phyloP scores from a whole-genome alignment of 257 asterid genomes.

The Gentiana straminea region DNA sequence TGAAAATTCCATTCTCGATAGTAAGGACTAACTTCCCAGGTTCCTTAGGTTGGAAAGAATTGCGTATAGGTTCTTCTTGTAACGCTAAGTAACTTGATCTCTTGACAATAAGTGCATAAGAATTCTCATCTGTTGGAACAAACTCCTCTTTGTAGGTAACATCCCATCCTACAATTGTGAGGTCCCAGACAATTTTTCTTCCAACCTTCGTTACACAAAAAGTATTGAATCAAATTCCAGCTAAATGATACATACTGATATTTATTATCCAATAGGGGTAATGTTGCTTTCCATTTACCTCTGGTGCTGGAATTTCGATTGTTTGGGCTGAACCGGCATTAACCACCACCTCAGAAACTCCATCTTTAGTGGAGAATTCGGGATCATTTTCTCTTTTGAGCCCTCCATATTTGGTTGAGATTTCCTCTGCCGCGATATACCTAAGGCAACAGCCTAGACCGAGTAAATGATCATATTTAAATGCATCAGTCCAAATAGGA shows the following conservation, averaged over 20 bases:
- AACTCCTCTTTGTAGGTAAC: conserved; percentile 59
- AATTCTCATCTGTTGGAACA: conserved; percentile 34
- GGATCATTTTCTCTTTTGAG: conserved; percentile 35
- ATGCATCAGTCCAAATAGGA: neutral
- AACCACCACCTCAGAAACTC: conserved; percentile 27
- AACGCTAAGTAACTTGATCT: conserved; percentile 32
- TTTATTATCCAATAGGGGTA: neutral
- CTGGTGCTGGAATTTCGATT: conserved; percentile 39
- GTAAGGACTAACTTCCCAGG: conserved; percentile 45
- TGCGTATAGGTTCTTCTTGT: conserved; percentile 40
- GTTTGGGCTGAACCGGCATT: conserved; percentile 36
- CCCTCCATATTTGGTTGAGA: conserved; percentile 46
- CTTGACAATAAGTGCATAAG: conserved; percentile 43
- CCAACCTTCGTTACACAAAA: conserved; percentile 25
- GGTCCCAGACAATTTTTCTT: conserved; percentile 37
- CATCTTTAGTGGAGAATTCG: conserved; percentile 38
- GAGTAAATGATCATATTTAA: neutral
- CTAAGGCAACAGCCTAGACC: conserved; percentile 11
- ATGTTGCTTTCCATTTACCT: conserved; percentile 17
- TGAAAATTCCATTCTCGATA: conserved; percentile 38
- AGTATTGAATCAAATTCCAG: neutral
- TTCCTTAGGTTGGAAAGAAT: conserved; percentile 34
- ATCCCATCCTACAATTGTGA: conserved; percentile 51
- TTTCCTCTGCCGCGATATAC: conserved; percentile 38
- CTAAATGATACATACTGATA: too few species aligned